Conservation (phyloP, 73 alveolate genomes). For the Strombidium stylifer region DNA sequence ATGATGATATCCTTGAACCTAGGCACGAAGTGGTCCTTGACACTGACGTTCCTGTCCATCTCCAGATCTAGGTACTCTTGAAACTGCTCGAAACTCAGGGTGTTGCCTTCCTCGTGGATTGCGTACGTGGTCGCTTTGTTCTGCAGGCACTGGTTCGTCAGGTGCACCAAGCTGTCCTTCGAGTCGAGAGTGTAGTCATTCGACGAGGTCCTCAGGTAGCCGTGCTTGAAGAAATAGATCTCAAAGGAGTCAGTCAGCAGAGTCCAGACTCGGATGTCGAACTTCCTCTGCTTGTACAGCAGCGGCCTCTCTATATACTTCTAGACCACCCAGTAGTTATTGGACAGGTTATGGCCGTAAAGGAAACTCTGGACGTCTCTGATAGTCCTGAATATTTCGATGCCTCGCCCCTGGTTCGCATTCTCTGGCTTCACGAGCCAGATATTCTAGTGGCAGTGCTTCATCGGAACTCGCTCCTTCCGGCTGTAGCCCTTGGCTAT, state of each 20-base stretch:
- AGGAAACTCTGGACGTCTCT: constrained; percentile 8
- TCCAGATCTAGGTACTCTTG: constrained; percentile 65
- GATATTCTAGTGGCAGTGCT: constrained; percentile 76
- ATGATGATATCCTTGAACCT: constrained; percentile 78
- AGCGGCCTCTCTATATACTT: constrained; percentile 75
- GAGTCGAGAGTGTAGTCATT: constrained; percentile 51
- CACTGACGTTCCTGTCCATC: constrained; percentile 48
- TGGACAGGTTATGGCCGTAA: neutral
- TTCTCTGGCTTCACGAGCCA: constrained; percentile 88
- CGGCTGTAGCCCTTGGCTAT: constrained; percentile 37
- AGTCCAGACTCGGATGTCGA: constrained; percentile 75
- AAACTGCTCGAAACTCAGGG: constrained; percentile 64
- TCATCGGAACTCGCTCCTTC: constrained; percentile 64
- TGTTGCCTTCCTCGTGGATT: constrained; percentile 82
- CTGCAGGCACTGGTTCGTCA: constrained; percentile 84
- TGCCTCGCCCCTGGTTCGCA: constrained; percentile 43
- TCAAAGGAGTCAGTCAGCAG: constrained; percentile 22
- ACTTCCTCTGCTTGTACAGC: constrained; percentile 50
- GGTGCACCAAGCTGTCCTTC: constrained; percentile 71
- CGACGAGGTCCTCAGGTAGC: constrained; percentile 87
- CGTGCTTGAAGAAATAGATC: constrained; percentile 73
- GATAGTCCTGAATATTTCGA: constrained; percentile 10
- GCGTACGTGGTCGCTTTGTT: constrained; percentile 64
- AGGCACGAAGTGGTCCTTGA: constrained; percentile 75
- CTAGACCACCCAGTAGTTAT: constrained; percentile 53